These are phyloP conservation scores for Cytospora paraplurivora DNA, from an alignment of 2,329 filamentous ascomycete species.

Conservation along the genomic window DNA sequence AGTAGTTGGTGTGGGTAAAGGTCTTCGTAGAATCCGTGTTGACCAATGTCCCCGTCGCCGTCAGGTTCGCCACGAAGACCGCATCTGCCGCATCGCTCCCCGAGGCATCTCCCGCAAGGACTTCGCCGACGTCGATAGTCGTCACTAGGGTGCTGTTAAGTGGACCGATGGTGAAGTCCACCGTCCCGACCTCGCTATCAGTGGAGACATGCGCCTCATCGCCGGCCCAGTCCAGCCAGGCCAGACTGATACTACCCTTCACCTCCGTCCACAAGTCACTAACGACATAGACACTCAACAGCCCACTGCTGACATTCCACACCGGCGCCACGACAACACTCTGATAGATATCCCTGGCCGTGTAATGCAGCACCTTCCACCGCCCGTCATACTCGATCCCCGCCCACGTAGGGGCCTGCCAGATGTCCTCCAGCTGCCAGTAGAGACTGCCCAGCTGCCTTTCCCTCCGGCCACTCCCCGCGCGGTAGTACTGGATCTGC, in stretches of 20 bases:
- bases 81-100: conserved; percentile 22
- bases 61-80: conserved; percentile 45
- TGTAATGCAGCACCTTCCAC: conserved; percentile 64
- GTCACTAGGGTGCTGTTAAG: conserved; percentile 51
- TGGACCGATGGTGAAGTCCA: conserved; percentile 48
- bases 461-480: conserved; percentile 58
- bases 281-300: conserved; percentile 56
- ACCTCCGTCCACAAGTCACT: conserved; percentile 58
- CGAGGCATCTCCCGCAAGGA: conserved; percentile 10
- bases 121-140: conserved; percentile 23
- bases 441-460: conserved; percentile 62
- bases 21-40: conserved; percentile 44
- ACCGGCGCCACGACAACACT: conserved; percentile 61
- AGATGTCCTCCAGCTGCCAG: conserved; percentile 68
- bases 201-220: conserved; percentile 37
- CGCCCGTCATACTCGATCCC: conserved; percentile 64
- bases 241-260: conserved; percentile 48
- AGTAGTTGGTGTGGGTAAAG: conserved; percentile 54
- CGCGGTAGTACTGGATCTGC: conserved; percentile 63
- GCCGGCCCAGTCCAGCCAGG: conserved; percentile 55
- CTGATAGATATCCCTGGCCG: conserved; percentile 58
- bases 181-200: conserved; percentile 37
- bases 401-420: conserved; percentile 66
- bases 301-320: conserved; percentile 52
- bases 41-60: conserved; percentile 47